These are phyloP conservation scores for Eustoma russellianum DNA, from an alignment of 257 asterid genomes.

Conservation along the genomic window DNA sequence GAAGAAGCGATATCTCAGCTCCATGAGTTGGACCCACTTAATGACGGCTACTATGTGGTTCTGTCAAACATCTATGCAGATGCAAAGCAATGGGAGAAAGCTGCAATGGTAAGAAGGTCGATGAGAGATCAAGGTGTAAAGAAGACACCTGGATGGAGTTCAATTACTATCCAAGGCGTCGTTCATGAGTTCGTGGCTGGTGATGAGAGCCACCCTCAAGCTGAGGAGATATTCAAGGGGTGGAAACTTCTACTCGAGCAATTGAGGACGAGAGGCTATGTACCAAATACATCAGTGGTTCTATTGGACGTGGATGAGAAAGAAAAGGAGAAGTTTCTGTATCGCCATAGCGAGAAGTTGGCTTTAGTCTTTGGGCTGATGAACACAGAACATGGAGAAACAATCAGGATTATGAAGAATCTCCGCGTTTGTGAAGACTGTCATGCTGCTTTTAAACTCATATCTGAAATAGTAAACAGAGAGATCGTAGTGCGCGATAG, in stretches of 20 bases:
- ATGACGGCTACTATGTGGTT: slow-evolving; percentile 56
- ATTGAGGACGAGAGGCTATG: slow-evolving; percentile 47
- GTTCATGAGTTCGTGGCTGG: slow-evolving; percentile 71
- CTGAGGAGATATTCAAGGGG: slow-evolving; percentile 24
- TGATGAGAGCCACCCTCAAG: slow-evolving; percentile 46
- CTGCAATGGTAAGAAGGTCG: slow-evolving; percentile 43
- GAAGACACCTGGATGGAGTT: slow-evolving; percentile 49
- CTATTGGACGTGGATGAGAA: slow-evolving; percentile 43
- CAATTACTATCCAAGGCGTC: slow-evolving; percentile 25
- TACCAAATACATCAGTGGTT: slow-evolving; percentile 50
- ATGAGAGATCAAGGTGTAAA: slow-evolving; percentile 43
- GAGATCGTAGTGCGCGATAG: too few species aligned
- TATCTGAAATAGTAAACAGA: slow-evolving; percentile 38
- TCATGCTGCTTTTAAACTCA: slow-evolving; percentile 46
- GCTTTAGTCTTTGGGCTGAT: slow-evolving; percentile 53
- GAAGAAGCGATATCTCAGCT: slow-evolving; percentile 39
- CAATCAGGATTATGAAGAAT: slow-evolving; percentile 51
- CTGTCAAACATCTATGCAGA: slow-evolving; percentile 46
- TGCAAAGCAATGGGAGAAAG: slow-evolving; percentile 33
- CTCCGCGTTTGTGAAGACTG: slow-evolving; percentile 75
- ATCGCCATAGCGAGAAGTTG: slow-evolving; percentile 51
- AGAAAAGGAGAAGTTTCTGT: slow-evolving; percentile 37
- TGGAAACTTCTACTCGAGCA: slow-evolving; percentile 18
- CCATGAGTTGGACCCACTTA: slow-evolving; percentile 31
- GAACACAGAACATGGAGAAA: slow-evolving; percentile 33